Percentiles rank a stretch among this genome's conserved stretches.
phyloP scores from a whole-genome alignment of 1,139 yeast genomes.

The Arxiozyma slooffiae region DNA sequence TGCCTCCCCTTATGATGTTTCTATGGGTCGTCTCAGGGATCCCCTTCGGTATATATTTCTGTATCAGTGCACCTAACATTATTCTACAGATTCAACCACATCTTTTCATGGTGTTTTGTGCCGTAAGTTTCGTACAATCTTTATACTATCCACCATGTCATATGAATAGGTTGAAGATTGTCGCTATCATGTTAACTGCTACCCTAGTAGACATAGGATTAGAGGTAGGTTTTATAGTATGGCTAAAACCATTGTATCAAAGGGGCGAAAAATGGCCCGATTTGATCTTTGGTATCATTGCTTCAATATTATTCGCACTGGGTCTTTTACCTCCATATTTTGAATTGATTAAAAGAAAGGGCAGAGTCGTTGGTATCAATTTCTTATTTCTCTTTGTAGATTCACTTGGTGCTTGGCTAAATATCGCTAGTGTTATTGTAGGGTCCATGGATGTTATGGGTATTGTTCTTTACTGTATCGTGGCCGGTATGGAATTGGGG shows the following conservation, averaged over 20 bases:
- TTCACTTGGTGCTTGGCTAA: slow-evolving; percentile 69
- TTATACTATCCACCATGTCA: slow-evolving; percentile 71
- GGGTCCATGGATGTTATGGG: slow-evolving; percentile 69
- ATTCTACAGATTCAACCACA: slow-evolving; percentile 63
- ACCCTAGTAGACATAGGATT: slow-evolving; percentile 44
- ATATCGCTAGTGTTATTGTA: slow-evolving; percentile 55
- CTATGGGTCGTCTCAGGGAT: slow-evolving; percentile 77
- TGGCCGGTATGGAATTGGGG: slow-evolving; percentile 67
- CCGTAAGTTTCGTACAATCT: slow-evolving; percentile 59
- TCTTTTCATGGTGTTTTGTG: slow-evolving; percentile 64
- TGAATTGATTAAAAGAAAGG: slow-evolving; percentile 68
- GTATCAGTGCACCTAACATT: slow-evolving; percentile 43
- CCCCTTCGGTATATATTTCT: slow-evolving; percentile 74
- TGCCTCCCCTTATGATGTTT: slow-evolving; percentile 76
- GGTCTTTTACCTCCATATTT: slow-evolving; percentile 86
- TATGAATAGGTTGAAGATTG: slow-evolving; percentile 35
- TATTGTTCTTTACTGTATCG: slow-evolving; percentile 59
- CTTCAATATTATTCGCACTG: slow-evolving; percentile 61
- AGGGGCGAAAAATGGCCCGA: slow-evolving; percentile 59
- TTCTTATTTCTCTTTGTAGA: slow-evolving; percentile 74
- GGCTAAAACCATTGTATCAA: slow-evolving; percentile 54
- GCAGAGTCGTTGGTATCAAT: slow-evolving; percentile 81
- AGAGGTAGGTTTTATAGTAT: slow-evolving; percentile 63
- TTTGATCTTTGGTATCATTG: slow-evolving; percentile 66
- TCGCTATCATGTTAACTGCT: slow-evolving; percentile 33